A percentile compares a stretch with the other conserved stretches of the same genome.
phyloP scores from a whole-genome alignment of 129 eudicot genomes.

The Pittosporum tobira region DNA sequence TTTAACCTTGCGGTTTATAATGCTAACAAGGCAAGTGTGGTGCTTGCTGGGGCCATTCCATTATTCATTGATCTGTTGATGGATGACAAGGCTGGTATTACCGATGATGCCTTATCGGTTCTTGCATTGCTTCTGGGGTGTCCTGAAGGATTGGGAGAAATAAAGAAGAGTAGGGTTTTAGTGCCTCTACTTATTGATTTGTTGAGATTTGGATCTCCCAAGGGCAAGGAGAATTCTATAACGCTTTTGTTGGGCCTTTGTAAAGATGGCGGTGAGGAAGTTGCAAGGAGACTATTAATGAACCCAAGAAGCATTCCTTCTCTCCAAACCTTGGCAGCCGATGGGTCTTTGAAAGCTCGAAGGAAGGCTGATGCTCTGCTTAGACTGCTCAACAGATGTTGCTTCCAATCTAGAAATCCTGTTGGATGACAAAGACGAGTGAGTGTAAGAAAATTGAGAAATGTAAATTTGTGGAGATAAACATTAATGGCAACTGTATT shows the following conservation, averaged over 20 bases:
- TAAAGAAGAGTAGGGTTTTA: slow-evolving; percentile 39
- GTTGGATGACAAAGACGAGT: slow-evolving; percentile 27
- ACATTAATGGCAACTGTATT: slow-evolving; percentile 20
- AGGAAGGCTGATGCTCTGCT: slow-evolving; percentile 78
- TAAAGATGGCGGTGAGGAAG: slow-evolving; percentile 62
- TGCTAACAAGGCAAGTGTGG: slow-evolving; percentile 44
- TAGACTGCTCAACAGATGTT: slow-evolving; percentile 74
- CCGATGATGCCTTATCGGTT: slow-evolving; percentile 64
- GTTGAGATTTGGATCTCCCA: slow-evolving; percentile 63
- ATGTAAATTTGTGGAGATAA: slow-evolving; percentile 36
- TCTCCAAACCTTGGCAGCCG: slow-evolving; percentile 60
- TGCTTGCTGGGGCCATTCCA: slow-evolving; percentile 61
- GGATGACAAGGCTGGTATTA: slow-evolving; percentile 71
- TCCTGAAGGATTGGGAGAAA: slow-evolving; percentile 47
- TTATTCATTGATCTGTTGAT: slow-evolving; percentile 53
- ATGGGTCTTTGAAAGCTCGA: slow-evolving; percentile 73
- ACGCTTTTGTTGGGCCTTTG: slow-evolving; percentile 60
- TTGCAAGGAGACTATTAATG: slow-evolving; percentile 55
- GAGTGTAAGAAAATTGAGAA: slow-evolving; percentile 5
- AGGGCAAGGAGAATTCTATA: slow-evolving; percentile 61
- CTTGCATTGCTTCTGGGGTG: slow-evolving; percentile 59
- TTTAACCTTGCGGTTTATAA: slow-evolving; percentile 52
- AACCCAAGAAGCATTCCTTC: slow-evolving; percentile 67
- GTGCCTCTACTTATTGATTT: slow-evolving; percentile 48
- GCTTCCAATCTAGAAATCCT: slow-evolving; percentile 49